Evolutionary conservation across 257 asterid species (phyloP), one percentile per base, ranked within the genome.

Genomic region (Penstemon newberryi): DNA sequence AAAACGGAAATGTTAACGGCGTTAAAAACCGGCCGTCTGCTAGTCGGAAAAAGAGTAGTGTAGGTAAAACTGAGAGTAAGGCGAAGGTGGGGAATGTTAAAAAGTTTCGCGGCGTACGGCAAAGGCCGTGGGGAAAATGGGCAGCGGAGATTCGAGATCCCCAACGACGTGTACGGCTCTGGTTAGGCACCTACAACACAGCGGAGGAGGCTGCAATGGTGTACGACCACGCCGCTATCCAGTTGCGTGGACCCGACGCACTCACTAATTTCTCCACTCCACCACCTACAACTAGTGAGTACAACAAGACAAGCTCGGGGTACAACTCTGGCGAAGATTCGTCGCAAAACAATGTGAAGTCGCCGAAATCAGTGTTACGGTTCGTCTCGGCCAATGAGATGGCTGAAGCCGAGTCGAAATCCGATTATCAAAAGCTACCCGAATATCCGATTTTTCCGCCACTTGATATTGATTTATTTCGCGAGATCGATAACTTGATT

Each of bases 71-170:
- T 18, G 74, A 51, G 45, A 44, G 43, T 15, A 53, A 37, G 56
- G 82, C 65, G 65, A 70, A 69, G 64, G 67, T 39, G 59, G 77
- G 69, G 5, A 67, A 36, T 3, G 85, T 15, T 1, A 78, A 69
- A 75, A 93, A 93, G 83, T 93, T 85, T 60, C 92, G 94, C 61
- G 97, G 98, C 19, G 98, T 93, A 37, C 73, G 97, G 56, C 98
- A 85, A 77, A 72, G 98, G 82, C 96, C 97, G 9, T 93, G 98
- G 97, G 98, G 98, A 3, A 93, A 93, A 71, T 93, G 97, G 96
- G 97, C 98, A 84, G 98, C 97, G 9, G 98, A 92, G 91, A 92
- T 92, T 41, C 83, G 98, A 52, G 98, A 92, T 73, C 98, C 98
- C 4, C 12, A 43, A 52, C 80, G 90, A 19, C 95, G 97, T 64